Base-by-base conservation (phyloP, 169 alveolate genomes). In the Theileria parva region DNA sequence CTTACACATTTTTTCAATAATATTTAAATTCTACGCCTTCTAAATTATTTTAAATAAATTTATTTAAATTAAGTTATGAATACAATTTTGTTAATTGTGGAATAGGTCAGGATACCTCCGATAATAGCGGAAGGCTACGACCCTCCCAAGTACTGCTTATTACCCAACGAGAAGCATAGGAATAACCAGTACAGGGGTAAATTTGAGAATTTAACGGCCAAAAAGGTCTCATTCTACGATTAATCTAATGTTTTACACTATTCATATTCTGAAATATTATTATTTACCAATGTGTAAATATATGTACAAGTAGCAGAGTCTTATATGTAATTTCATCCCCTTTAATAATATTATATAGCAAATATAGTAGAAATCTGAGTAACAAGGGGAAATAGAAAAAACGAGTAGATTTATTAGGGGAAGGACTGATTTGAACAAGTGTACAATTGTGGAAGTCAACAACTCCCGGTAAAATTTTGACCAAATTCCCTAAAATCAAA, bases 71-170 rank as follows among this genome's bases (percentile, higher is more conserved):
- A 55, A 55, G 12, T 6, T 55, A 55, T 48, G 64, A 7, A 64
- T n/a, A 21, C 12, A 19, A 23, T 25, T 6, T 6, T 65, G n/a
- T 64, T 64, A 65, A 65, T 65, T 65, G 34, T 65, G 12, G 2
- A 4, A 0, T 79, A 89, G 94, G 92, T 89, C 12, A 86, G 85
- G 57, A 89, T 89, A 13, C 94, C 94, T 32, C 94, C 94, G 30
- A 61, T 89, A 59, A 77, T 60, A 61, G 79, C 81, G 19, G 94
- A 89, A 71, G 92, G 92, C 19, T 89, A 89, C 72, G 94, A 89
- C 53, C 94, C 92, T 25, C 94, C 94, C 8, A 73, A 69, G 48
- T 81, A 89, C 70, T 89, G 94, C 65, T 81, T 86, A 13, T 71
- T 88, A 25, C 94, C 94, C 6, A 84, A 84, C 53, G 86, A 84